Percentiles rank a stretch among this genome's conserved stretches.
Evolutionary conservation across 768 basidiomycete genomes (phyloP).

Genomic region (Lentinula detonsa): DNA sequence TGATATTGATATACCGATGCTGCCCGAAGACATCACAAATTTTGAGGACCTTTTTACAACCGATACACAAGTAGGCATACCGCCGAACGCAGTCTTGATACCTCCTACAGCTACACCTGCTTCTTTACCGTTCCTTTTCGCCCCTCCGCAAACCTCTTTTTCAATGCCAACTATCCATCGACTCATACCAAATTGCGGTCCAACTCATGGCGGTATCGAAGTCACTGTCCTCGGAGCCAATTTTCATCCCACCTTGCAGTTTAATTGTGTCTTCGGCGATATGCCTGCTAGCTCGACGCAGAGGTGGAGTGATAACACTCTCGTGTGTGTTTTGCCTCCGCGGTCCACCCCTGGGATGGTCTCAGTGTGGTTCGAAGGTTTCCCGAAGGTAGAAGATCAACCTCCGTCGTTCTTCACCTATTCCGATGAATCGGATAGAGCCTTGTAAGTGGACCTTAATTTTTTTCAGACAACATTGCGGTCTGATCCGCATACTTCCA

Average conservation of each 20-base stretch:
- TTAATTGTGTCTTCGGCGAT: slow-evolving; percentile 85
- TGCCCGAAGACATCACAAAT: slow-evolving; percentile 18
- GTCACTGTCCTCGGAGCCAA: slow-evolving; percentile 91
- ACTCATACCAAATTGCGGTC: slow-evolving; percentile 78
- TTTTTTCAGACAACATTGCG: slow-evolving; percentile 6
- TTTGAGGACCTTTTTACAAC: slow-evolving; percentile 12
- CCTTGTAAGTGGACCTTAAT: slow-evolving; percentile 52
- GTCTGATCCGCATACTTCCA: slow-evolving; percentile 22
- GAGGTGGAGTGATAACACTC: slow-evolving; percentile 87
- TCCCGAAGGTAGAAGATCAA: slow-evolving; percentile 54
- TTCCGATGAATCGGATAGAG: slow-evolving; percentile 83
- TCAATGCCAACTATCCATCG: slow-evolving; percentile 75
- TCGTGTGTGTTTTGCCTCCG: slow-evolving; percentile 89
- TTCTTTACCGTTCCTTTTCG: slow-evolving; percentile 44
- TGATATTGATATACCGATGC: slow-evolving; percentile 33
- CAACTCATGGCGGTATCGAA: slow-evolving; percentile 90
- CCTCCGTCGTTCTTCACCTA: slow-evolving; percentile 79
- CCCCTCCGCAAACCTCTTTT: slow-evolving; percentile 52
- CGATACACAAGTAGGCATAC: background rate
- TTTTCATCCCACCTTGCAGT: slow-evolving; percentile 68
- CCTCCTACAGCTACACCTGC: slow-evolving; percentile 3
- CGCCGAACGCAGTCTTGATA: slow-evolving; percentile 17
- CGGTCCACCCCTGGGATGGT: slow-evolving; percentile 78
- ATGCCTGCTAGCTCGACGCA: slow-evolving; percentile 77
- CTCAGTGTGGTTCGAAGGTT: slow-evolving; percentile 81